phyloP scores from a whole-genome alignment of 371 early-diverging fungal genomes.

The Mucor saturninus region DNA sequence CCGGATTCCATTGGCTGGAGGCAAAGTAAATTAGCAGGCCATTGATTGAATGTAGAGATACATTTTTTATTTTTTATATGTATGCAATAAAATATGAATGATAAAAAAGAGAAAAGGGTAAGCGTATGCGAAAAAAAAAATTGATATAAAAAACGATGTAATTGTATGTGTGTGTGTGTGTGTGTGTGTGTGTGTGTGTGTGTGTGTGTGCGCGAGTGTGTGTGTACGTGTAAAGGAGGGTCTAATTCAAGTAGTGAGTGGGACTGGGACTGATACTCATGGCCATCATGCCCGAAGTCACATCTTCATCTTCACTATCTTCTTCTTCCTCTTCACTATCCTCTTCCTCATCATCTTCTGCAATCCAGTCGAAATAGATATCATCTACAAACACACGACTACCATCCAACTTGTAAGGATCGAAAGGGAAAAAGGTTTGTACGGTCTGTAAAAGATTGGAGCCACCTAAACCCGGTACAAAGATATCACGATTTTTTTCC shows the following conservation, averaged over 20 bases:
- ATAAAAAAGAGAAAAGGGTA: too few species aligned
- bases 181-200: neutral
- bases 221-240: too few species aligned
- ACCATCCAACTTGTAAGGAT: constrained; percentile 82
- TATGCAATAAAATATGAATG: neutral
- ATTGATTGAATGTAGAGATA: neutral
- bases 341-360: constrained; percentile 55
- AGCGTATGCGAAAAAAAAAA: too few species aligned
- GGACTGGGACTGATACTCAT: constrained; percentile 69
- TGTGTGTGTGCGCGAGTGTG: too few species aligned
- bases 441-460: constrained; percentile 48
- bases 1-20: constrained; percentile 30
- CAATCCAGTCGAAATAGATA: constrained; percentile 75
- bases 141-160: too few species aligned
- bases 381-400: constrained; percentile 63
- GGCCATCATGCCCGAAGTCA: constrained; percentile 58
- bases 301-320: constrained; percentile 50
- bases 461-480: constrained; percentile 40
- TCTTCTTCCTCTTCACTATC: constrained; percentile 41
- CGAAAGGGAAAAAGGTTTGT: constrained; percentile 94
- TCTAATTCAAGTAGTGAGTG: constrained; percentile 34
- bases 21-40: constrained; percentile 16
- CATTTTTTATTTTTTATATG: neutral
- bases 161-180: neutral
- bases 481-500: constrained; percentile 65